Evolutionary conservation across 768 basidiomycete genomes (phyloP), one percentile per base, ranked within the genome.

Genomic region (Omphalotus guepiniiformis): DNA sequence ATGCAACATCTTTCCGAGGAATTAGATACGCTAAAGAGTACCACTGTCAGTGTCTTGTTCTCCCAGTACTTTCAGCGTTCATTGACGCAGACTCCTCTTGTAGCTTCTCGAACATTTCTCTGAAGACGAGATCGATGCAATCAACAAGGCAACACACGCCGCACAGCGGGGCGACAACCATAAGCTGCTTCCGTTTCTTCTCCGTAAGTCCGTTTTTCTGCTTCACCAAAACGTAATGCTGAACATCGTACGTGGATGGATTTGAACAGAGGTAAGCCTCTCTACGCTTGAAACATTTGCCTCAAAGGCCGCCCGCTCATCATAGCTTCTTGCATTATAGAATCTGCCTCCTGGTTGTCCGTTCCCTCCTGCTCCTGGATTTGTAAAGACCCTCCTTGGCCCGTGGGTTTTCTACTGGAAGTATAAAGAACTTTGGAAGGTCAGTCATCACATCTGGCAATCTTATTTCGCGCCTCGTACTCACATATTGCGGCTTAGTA

Each of bases 381-480:
- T 52, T 25, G 51, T 52, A 19, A 52, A 37, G 41, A 52, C 27
- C 28, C 19, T 52, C 22, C 40, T 52, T n/a, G 47, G 40, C 9
- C 51, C 51, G 3, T 52, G 45, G 45, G 42, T 52, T 4, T 48
- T 52, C 28, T 52, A 52, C 26, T 52, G 51, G 51, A 52, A 49
- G 26, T 52, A 42, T 30, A 42, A 47, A 19, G 18, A 21, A 4
- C 32, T 48, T 15, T 52, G 51, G 51, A 52, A 52, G 42, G 41
- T 12, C 16, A 16, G 44, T 30, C 39, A 7, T 18, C 27, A 5
- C 19, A 12, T 32, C 2, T 37, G 12, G 3, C 25, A 18, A 19
- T 11, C 45, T 49, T 37, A 51, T 11, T 51, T 9, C 30, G 30
- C 36, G 12, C 13, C 28, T 7, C 21, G 26, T 19, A 23, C 38